Evolutionary conservation across 495 filamentous ascomycete genomes (phyloP).

Genomic region (Xylaria intraflava): DNA sequence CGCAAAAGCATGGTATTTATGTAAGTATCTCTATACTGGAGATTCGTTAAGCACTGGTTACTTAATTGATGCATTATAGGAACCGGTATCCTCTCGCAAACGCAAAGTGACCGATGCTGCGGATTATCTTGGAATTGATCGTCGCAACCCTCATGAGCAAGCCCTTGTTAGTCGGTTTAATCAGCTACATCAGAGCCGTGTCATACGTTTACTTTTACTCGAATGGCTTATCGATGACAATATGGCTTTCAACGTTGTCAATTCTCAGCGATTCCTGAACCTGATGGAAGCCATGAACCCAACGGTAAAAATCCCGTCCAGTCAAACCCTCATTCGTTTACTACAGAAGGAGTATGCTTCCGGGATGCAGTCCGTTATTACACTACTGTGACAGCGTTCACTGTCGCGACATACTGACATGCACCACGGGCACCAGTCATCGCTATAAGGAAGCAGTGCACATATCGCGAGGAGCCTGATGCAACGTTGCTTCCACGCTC

Average conservation of each 20-base stretch:
- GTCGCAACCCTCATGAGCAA: not conserved
- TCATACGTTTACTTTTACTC: not conserved
- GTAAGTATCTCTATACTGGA: not conserved
- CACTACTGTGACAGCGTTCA: too few relatives aligned
- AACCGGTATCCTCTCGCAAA: not conserved
- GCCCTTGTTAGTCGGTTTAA: not conserved
- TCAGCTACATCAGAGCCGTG: not conserved
- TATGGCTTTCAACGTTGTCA: not conserved
- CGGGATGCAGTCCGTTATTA: not conserved
- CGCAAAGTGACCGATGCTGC: not conserved
- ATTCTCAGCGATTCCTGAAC: not conserved
- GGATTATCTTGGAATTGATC: not conserved
- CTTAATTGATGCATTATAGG: not conserved
- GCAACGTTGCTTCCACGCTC: too few relatives aligned
- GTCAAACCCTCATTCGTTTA: not conserved
- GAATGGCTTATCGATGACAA: not conserved
- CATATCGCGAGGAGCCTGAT: too few relatives aligned
- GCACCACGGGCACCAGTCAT: too few relatives aligned
- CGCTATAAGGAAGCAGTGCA: too few relatives aligned
- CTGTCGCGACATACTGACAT: too few relatives aligned
- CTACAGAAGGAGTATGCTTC: not conserved
- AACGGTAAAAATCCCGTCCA: not conserved
- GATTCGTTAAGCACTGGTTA: not conserved
- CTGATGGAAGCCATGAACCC: not conserved
- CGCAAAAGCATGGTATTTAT: not conserved